phyloP scores from a whole-genome alignment of 163 green algal species.

The Trebouxiophyceae sp. region DNA sequence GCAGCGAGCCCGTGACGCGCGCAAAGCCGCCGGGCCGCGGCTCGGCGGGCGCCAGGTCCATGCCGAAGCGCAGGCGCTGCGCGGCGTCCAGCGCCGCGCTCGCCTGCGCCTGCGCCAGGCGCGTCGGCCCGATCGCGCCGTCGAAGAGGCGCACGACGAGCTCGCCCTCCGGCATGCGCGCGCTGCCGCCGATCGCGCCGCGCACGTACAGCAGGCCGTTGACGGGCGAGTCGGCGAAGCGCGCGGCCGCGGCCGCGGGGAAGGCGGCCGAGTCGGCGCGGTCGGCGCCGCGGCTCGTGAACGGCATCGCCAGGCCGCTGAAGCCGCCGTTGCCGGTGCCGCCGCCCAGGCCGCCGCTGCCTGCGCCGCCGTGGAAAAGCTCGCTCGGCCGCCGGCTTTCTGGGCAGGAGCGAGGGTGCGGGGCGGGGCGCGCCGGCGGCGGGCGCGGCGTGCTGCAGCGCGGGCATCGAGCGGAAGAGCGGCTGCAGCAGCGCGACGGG shows the following conservation, averaged over 20 bases:
- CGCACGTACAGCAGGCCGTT: slow-evolving; percentile 59
- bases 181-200: slow-evolving; percentile 36
- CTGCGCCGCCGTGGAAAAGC: background rate
- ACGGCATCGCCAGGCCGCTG: slow-evolving; percentile 16
- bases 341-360: background rate
- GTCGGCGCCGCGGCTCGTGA: background rate
- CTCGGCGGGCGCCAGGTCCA: slow-evolving; percentile 46
- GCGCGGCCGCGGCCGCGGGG: no score
- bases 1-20: slow-evolving; percentile 33
- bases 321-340: background rate
- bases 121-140: slow-evolving; percentile 57
- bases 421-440: slow-evolving; percentile 16
- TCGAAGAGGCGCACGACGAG: slow-evolving; percentile 58
- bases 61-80: slow-evolving; percentile 42
- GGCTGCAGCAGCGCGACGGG: slow-evolving; percentile 64
- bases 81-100: slow-evolving; percentile 29
- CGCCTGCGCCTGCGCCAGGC: slow-evolving; percentile 43
- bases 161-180: slow-evolving; percentile 24
- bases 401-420: background rate
- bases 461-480: slow-evolving; percentile 56
- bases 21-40: slow-evolving; percentile 36
- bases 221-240: slow-evolving; percentile 32
- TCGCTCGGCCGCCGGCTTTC: no score
- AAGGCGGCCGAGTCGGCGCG: background rate
- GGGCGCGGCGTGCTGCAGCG: slow-evolving; percentile 43